Base-by-base conservation (phyloP, 805 yeast genomes). In the Saccharomycodes ludwigii region DNA sequence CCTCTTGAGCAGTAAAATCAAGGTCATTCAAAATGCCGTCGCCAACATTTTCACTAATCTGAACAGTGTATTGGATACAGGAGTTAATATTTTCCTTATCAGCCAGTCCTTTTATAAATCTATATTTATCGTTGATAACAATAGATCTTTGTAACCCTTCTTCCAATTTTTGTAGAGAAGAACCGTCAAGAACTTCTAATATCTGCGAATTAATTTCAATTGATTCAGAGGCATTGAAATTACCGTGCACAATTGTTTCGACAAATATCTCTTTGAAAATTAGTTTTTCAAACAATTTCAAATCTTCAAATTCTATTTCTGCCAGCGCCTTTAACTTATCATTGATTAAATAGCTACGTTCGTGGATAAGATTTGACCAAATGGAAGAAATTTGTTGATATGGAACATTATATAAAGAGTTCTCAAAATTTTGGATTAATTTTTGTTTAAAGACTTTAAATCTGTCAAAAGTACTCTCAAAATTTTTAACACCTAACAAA, bases 231-330 rank as follows among this genome's bases (percentile, higher is more conserved):
- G 63, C 58, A 19, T 60, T 53, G 35, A 72, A 59, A 54, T 88
- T 91, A 22, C 98, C 98, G 39, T 72, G 72, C 11, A 77, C 71
- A 27, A 84, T 64, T n/a, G 73, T 60, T 54, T 86, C 95, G 14
- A 72, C 59, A 44, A 72, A 78, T 18, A 75, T 58, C 21, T 80
- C 81, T 18, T 66, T 59, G 31, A 64, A 60, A 44, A 83, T 58
- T 20, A 69, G 59, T 10, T 69, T 66, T 7, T 68, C 56, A 47
- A 74, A 77, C 15, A 58, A 46, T 28, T 48, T 45, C 27, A 85
- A 50, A 36, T 75, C 71, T 19, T 68, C 61, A 43, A 68, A 64
- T 11, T 61, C 50, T 8, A 73, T 43, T n/a, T 50, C 46, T 20
- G 60, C 54, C 31, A 74, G 48, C 21, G 66, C 71, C 2, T 59